These are phyloP conservation scores for Globisporangium viniferum DNA, from an alignment of 352 stramenopile genomes.

Conservation along the genomic window DNA sequence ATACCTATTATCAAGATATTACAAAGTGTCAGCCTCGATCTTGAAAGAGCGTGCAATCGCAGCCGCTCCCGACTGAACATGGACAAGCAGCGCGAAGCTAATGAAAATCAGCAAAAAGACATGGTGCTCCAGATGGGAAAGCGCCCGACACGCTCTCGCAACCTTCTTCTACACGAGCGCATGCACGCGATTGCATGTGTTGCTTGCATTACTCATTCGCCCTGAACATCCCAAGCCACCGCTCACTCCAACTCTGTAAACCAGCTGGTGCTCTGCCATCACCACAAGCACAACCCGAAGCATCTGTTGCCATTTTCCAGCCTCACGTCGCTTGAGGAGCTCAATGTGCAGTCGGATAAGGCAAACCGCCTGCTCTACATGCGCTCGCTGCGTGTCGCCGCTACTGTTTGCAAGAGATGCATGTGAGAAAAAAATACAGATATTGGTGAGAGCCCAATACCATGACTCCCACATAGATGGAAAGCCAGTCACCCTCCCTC, in stretches of 20 bases:
- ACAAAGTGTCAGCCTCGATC: not conserved
- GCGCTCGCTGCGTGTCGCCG: not conserved
- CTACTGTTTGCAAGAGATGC: not conserved
- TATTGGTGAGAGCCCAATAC: not conserved
- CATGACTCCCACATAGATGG: not conserved
- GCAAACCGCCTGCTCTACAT: not conserved
- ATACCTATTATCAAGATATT: not conserved
- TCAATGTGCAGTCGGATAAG: not conserved
- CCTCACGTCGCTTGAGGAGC: too few relatives aligned
- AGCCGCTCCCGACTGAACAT: not conserved
- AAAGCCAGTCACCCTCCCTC: not conserved
- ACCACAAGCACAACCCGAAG: too few relatives aligned
- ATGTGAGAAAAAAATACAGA: not conserved
- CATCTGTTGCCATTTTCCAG: too few relatives aligned
- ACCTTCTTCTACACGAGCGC: not conserved
- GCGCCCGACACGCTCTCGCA: not conserved
- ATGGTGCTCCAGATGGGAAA: not conserved
- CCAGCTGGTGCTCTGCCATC: not conserved
- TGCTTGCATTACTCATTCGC: not conserved
- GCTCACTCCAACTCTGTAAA: not conserved
- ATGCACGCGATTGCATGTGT: not conserved
- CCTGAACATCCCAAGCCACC: too few relatives aligned
- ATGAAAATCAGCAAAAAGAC: conserved; percentile 1
- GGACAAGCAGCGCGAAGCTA: not conserved
- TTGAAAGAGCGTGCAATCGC: not conserved